Conservation (phyloP, 352 stramenopile species). For the Globisporangium heterothallicum region DNA sequence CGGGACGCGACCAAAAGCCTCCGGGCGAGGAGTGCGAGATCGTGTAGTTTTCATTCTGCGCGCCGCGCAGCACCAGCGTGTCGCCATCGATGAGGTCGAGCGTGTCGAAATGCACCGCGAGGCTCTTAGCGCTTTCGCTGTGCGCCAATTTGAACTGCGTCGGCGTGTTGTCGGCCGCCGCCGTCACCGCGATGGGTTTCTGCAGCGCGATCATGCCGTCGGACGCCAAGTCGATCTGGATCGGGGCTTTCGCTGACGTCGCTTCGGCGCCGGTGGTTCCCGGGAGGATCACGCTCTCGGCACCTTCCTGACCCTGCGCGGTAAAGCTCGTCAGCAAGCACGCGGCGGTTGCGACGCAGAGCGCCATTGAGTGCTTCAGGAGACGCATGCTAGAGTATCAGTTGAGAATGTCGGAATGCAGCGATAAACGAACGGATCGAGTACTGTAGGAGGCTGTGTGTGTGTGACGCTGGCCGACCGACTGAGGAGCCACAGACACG, state of each 20-base stretch:
- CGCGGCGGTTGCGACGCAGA: slow-evolving; percentile 4
- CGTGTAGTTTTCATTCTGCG: slow-evolving; percentile 15
- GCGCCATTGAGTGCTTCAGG: slow-evolving; percentile 1
- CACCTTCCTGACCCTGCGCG: neutral
- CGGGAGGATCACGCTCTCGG: slow-evolving; percentile 12
- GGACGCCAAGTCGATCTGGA: slow-evolving; percentile 13
- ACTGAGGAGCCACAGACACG: too few species aligned
- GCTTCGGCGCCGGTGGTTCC: neutral
- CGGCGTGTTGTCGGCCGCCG: neutral
- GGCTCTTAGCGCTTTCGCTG: slow-evolving; percentile 10
- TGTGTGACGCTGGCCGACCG: too few species aligned
- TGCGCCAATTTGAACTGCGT: slow-evolving; percentile 8
- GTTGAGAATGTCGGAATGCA: neutral
- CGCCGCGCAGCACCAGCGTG: slow-evolving; percentile 14
- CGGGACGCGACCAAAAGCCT: slow-evolving; percentile 14
- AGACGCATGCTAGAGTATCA: neutral
- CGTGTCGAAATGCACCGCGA: slow-evolving; percentile 15
- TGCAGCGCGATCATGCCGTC: slow-evolving; percentile 9
- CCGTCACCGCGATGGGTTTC: slow-evolving; percentile 9
- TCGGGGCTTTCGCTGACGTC: neutral
- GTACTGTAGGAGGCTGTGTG: neutral
- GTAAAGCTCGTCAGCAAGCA: neutral
- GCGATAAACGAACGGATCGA: neutral
- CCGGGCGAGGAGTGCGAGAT: slow-evolving; percentile 2
- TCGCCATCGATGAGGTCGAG: slow-evolving; percentile 11